Evolutionary conservation across 2,329 filamentous ascomycete genomes (phyloP).

Genomic region (Exophiala spinifera): DNA sequence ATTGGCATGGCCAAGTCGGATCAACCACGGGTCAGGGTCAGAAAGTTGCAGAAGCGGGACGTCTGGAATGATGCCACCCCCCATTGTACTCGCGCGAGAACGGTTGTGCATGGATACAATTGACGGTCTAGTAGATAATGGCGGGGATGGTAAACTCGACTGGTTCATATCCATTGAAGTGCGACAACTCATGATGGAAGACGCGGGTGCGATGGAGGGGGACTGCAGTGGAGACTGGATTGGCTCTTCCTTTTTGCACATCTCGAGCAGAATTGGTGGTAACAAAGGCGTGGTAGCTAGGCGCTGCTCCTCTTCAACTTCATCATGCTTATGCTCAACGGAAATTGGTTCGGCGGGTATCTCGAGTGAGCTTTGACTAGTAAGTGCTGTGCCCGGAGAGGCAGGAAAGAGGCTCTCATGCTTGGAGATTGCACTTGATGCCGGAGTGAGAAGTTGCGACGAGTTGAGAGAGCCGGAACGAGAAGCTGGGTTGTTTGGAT

Average conservation of each 20-base stretch:
- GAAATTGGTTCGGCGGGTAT: constrained; percentile 52
- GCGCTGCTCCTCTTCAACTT: constrained; percentile 54
- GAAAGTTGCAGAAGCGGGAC: constrained; percentile 62
- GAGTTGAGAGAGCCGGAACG: constrained; percentile 42
- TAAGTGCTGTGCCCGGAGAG: constrained; percentile 63
- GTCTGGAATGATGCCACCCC: constrained; percentile 53
- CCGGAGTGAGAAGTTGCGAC: constrained; percentile 38
- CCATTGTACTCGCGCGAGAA: constrained; percentile 43
- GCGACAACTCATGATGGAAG: constrained; percentile 39
- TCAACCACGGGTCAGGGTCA: constrained; percentile 77
- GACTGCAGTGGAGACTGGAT: constrained; percentile 82
- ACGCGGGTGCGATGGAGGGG: constrained; percentile 68
- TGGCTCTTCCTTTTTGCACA: constrained; percentile 51
- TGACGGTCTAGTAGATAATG: constrained; percentile 74
- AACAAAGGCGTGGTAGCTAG: constrained; percentile 79
- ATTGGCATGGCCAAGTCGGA: constrained; percentile 85
- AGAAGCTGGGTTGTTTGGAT: constrained; percentile 52
- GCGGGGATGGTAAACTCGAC: constrained; percentile 59
- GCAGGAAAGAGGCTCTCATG: constrained; percentile 56
- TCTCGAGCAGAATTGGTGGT: constrained; percentile 71
- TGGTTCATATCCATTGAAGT: constrained; percentile 51
- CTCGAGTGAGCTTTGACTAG: constrained; percentile 50
- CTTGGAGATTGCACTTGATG: constrained; percentile 37
- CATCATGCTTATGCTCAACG: constrained; percentile 51
- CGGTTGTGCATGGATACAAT: constrained; percentile 65